Percentiles rank a stretch among this genome's conserved stretches.
These are phyloP conservation scores for Cicer bijugum DNA, from an alignment of 306 rosid genomes.

Conservation along the genomic window DNA sequence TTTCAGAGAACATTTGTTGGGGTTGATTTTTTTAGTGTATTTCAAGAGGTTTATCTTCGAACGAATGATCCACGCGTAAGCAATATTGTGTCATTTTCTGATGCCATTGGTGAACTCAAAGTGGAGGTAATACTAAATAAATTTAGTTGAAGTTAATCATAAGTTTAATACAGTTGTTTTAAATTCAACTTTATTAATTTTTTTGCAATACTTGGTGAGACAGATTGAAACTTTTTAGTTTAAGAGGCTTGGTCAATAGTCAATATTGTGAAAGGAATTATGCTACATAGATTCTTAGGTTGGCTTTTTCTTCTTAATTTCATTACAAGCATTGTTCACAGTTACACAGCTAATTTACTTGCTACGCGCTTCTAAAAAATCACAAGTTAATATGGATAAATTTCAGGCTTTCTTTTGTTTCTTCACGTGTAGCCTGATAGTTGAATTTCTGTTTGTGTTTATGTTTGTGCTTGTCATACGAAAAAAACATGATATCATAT, in stretches of 20 bases:
- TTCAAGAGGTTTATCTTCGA: constrained; percentile 87
- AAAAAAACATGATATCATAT: constrained; percentile 21
- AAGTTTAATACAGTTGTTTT: constrained; percentile 39
- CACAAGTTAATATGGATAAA: neutral
- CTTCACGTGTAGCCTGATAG: neutral
- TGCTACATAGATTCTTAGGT: constrained; percentile 15
- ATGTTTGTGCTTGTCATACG: neutral
- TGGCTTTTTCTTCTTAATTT: neutral
- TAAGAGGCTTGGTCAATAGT: constrained; percentile 2
- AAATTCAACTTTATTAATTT: constrained; percentile 19
- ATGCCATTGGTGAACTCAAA: constrained; percentile 94
- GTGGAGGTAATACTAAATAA: constrained; percentile 72
- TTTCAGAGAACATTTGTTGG: constrained; percentile 96
- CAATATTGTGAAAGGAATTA: constrained; percentile 6
- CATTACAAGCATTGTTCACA: neutral
- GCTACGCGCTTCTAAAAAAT: constrained; percentile 23
- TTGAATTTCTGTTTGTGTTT: constrained; percentile 38
- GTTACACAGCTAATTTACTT: neutral
- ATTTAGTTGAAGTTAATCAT: constrained; percentile 28
- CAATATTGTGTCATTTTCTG: constrained; percentile 87
- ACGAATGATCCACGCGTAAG: constrained; percentile 84
- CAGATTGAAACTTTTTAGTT: neutral
- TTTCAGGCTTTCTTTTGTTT: constrained; percentile 1
- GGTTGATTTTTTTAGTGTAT: constrained; percentile 81
- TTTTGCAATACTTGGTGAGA: constrained; percentile 4